These are phyloP conservation scores for Solanum microdontum DNA, from an alignment of 257 asterid species.

Conservation along the genomic window DNA sequence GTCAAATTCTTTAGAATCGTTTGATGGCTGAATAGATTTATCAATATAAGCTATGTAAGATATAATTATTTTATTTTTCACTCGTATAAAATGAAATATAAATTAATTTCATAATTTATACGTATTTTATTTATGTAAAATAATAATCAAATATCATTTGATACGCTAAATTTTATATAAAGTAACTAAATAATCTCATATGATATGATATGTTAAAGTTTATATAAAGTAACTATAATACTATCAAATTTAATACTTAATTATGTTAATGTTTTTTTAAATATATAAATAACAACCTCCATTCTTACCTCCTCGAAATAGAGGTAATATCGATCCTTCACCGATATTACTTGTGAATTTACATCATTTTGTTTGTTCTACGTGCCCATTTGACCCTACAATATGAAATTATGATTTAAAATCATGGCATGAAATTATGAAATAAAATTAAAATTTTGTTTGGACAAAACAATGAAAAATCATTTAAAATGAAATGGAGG, in stretches of 20 bases:
- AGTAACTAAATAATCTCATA: background rate
- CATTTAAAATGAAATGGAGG: background rate
- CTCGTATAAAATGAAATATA: no score
- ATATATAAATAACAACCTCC: background rate
- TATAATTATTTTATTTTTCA: no score
- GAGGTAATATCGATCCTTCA: background rate
- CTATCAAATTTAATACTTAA: background rate
- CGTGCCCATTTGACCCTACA: background rate
- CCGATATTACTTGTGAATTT: no score
- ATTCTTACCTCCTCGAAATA: background rate
- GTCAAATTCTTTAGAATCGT: background rate
- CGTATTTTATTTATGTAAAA: background rate
- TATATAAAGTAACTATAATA: background rate
- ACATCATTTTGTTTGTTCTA: background rate
- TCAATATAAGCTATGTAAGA: background rate
- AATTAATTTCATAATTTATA: no score
- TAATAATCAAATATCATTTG: background rate
- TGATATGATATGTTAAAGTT: background rate
- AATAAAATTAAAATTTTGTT: no score
- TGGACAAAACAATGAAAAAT: background rate
- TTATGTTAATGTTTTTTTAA: background rate
- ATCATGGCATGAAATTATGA: no score
- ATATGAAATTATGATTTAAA: no score
- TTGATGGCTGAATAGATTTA: background rate
- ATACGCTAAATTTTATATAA: background rate